Base-by-base conservation (phyloP, 495 filamentous ascomycete genomes). In the Pyrenopolyporus hunteri region DNA sequence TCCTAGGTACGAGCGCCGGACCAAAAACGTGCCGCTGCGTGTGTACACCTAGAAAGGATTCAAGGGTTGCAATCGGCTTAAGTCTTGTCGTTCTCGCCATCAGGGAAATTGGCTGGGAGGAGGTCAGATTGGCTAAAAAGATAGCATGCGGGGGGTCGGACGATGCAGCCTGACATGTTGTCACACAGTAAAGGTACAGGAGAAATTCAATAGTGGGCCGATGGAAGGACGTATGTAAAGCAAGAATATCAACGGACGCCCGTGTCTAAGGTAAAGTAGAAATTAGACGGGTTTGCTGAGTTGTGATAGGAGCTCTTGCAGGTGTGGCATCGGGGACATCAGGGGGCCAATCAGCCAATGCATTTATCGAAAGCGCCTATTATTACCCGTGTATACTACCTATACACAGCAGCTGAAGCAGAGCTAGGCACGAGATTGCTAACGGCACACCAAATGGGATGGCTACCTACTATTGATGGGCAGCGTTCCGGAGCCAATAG, bases 21-120 rank as follows among this genome's bases (percentile, higher is more conserved):
- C 66, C 70, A 14, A 73, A 63, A 46, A 75, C 85, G 63, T 85
- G 79, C 32, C 74, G 85, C 35, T 82, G 79, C 32, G 68, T 87
- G 16, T 84, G 82, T 22, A 78, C 70, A 37, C 76, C 85, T 47
- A 80, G 71, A 49, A 77, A 71, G 57, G 76, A 81, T 4, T 68
- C 47, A 10, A 73, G 70, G 40, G 55, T 59, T 8, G 55, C 66
- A 5, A 35, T 68, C 14, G 74, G 76, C 2, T 84, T 80, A 75
- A 60, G 64, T 16, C 59, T 86, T 13, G 53, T 73, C 19, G 73
- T 88, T 11, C 58, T 83, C n/a, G 75, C 70, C 26, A 85, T 88
- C 20, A 77, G 78, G 69, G 70, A 82, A 63, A 73, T 75, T 0
- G 71, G 66, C 32, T 85, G 81, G 84, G 74, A 82, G 11, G 77